Percentiles rank a stretch among this genome's conserved stretches.
phyloP scores from a whole-genome alignment of 345 rosid genomes.

The Citrus sp. region DNA sequence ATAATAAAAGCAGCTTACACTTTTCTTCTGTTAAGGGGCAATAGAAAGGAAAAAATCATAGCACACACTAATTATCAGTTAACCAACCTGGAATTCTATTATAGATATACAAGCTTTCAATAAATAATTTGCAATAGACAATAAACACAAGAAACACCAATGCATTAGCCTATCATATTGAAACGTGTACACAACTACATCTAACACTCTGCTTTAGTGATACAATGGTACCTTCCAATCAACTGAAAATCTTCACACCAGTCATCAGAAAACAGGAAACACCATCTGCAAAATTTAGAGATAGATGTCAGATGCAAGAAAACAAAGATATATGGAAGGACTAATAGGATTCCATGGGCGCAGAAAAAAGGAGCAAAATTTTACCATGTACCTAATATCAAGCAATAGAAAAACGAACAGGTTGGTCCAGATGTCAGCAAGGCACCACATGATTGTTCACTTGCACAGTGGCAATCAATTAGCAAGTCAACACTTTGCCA shows the following conservation, averaged over 20 bases:
- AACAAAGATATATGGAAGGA: background rate
- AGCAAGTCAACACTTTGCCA: constrained; percentile 3
- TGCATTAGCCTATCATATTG: constrained; percentile 22
- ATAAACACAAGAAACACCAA: constrained; percentile 16
- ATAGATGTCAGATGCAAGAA: constrained; percentile 7
- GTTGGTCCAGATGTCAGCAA: constrained; percentile 26
- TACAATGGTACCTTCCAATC: constrained; percentile 31
- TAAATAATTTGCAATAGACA: constrained; percentile 12
- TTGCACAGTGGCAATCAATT: constrained; percentile 13
- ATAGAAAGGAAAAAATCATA: background rate
- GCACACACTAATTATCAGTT: constrained; percentile 14
- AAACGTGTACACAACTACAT: constrained; percentile 24
- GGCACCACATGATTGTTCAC: constrained; percentile 19
- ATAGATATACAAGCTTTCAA: constrained; percentile 24
- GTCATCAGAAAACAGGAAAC: constrained; percentile 23
- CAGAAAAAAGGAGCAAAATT: background rate
- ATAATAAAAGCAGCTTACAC: background rate
- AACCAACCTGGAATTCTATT: constrained; percentile 25
- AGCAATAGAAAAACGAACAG: constrained; percentile 18
- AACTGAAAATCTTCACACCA: constrained; percentile 28
- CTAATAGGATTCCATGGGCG: background rate
- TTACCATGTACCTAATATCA: constrained; percentile 34
- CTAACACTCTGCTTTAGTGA: constrained; percentile 21
- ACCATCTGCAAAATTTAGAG: constrained; percentile 36
- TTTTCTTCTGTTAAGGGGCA: background rate